A percentile compares a stretch with the other conserved stretches of the same genome.
Conservation (phyloP, 2,329 filamentous ascomycete genomes). For the Monilinia vaccinii-corymbosi region DNA sequence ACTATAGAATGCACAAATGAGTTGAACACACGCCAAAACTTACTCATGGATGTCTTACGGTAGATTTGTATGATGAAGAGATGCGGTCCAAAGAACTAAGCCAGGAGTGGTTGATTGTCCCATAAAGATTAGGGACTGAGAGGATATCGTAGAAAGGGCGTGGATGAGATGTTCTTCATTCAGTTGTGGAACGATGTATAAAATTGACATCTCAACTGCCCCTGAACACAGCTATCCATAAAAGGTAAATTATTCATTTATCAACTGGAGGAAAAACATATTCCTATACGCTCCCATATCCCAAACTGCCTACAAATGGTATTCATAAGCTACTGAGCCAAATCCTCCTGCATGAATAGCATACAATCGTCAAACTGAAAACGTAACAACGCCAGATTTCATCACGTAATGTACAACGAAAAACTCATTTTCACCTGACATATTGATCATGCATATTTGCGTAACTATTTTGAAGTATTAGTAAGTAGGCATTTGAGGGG, state of each 20-base stretch:
- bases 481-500: not conserved
- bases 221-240: not conserved
- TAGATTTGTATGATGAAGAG: not conserved
- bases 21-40: not conserved
- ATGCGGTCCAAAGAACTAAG: not conserved
- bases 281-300: conserved; percentile 1
- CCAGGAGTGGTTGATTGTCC: not conserved
- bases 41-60: not conserved
- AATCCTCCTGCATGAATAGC: not conserved
- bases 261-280: not conserved
- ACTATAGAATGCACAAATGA: not conserved
- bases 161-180: not conserved
- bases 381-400: not conserved
- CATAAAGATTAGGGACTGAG: not conserved
- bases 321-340: conserved; percentile 5
- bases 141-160: not conserved
- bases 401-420: conserved; percentile 3
- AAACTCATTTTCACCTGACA: not conserved
- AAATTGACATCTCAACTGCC: not conserved
- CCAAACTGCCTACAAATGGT: not conserved
- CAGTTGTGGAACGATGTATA: not conserved
- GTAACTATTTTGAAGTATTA: conserved; percentile 17
- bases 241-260: not conserved
- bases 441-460: conserved; percentile 22
- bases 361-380: not conserved